A percentile compares a stretch with the other conserved stretches of the same genome.
phyloP scores from a whole-genome alignment of 257 asterid genomes.

The Solanum lycopersicoides region DNA sequence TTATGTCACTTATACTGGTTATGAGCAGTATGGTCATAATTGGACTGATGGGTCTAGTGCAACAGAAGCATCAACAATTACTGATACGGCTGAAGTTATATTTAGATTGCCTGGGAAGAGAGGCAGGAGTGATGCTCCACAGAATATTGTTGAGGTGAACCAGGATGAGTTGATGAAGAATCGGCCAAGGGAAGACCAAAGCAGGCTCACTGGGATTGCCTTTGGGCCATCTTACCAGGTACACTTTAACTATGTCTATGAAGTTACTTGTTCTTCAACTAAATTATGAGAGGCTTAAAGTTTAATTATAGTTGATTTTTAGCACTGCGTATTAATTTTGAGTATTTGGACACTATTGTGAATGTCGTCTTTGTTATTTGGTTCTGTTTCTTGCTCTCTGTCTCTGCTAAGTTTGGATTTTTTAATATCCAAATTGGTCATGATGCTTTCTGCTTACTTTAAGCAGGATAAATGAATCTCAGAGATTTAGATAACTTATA shows the following conservation, averaged over 20 bases:
- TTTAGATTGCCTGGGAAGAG: conserved; percentile 42
- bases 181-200: conserved; percentile 90
- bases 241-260: not conserved
- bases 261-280: not conserved
- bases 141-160: conserved; percentile 66
- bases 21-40: conserved; percentile 30
- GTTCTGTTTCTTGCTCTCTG: not conserved
- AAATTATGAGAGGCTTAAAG: not conserved
- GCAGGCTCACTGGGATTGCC: conserved; percentile 74
- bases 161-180: conserved; percentile 94
- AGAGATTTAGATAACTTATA: not conserved
- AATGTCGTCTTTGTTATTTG: not conserved
- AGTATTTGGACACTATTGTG: not conserved
- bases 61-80: conserved; percentile 24
- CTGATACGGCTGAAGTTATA: conserved; percentile 30
- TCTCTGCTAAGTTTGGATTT: not conserved
- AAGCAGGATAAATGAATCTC: not conserved
- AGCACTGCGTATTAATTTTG: not conserved
- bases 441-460: not conserved
- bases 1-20: conserved; percentile 23
- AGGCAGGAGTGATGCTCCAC: conserved; percentile 60
- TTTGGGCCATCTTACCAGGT: conserved; percentile 95
- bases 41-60: conserved; percentile 27
- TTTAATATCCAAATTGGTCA: not conserved
- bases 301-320: not conserved